Evolutionary conservation across 2,329 filamentous ascomycete species (phyloP).

Genomic region (Biscogniauxia marginata): DNA sequence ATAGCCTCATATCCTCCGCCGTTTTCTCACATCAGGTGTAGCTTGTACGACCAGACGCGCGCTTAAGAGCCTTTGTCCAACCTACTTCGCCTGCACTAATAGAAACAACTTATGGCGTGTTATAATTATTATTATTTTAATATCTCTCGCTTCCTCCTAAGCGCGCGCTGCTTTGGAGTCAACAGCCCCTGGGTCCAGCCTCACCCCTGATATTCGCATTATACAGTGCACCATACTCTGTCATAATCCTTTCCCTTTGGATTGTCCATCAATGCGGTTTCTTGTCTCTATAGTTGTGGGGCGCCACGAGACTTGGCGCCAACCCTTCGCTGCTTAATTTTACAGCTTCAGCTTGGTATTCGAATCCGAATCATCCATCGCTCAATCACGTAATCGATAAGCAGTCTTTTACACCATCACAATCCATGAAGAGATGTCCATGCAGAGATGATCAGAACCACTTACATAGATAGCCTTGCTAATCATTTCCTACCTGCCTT

Average conservation of each 20-base stretch:
- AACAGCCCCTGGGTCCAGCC: too few relatives aligned
- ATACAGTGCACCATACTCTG: too few relatives aligned
- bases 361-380: background rate
- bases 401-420: background rate
- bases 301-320: background rate
- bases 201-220: too few relatives aligned
- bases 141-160: too few relatives aligned
- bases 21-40: background rate
- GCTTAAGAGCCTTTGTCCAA: background rate
- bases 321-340: background rate
- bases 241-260: too few relatives aligned
- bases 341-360: background rate
- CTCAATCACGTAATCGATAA: background rate
- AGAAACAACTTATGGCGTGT: too few relatives aligned
- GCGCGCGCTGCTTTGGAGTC: too few relatives aligned
- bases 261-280: too few relatives aligned
- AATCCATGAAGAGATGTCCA: too few relatives aligned
- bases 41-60: background rate
- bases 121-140: too few relatives aligned
- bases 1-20: background rate
- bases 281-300: background rate
- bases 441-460: too few relatives aligned
- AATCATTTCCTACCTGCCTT: background rate
- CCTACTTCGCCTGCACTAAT: too few relatives aligned
- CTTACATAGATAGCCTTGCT: background rate